These are phyloP conservation scores for Neonectria ditissima DNA, from an alignment of 2,329 filamentous ascomycete species.

Conservation along the genomic window DNA sequence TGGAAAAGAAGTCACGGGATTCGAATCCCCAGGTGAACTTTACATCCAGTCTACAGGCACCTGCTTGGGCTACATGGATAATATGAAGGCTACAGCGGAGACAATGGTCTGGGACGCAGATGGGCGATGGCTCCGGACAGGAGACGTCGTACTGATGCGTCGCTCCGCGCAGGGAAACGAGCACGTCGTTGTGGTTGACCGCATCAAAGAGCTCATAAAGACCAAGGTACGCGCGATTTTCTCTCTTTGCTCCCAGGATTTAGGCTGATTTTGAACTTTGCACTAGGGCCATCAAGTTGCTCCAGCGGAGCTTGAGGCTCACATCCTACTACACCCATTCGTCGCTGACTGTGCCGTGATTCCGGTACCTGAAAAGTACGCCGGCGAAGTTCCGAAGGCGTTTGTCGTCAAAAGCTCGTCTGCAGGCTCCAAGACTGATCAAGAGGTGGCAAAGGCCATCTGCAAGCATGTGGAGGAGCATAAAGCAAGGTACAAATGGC, in stretches of 20 bases:
- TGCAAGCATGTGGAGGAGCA: not conserved
- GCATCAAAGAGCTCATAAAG: not conserved
- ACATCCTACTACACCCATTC: not conserved
- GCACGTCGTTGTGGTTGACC: not conserved
- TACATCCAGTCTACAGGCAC: not conserved
- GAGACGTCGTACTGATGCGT: not conserved
- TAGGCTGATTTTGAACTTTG: no score
- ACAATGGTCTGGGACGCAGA: not conserved
- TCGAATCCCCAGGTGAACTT: not conserved
- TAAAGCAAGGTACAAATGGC: not conserved
- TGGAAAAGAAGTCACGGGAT: not conserved
- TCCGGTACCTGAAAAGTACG: not conserved
- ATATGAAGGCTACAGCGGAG: not conserved
- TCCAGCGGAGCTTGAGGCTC: not conserved
- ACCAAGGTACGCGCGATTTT: constrained; percentile 9
- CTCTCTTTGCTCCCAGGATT: no score
- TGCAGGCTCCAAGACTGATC: no score
- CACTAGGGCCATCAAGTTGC: not conserved
- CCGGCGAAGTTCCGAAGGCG: not conserved
- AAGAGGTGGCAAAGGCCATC: no score
- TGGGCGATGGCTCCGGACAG: not conserved
- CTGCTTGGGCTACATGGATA: not conserved
- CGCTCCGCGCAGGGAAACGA: not conserved
- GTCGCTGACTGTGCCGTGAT: not conserved
- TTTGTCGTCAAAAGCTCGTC: not conserved